phyloP scores from a whole-genome alignment of 805 yeast species.

The Wickerhamiella nectarea region DNA sequence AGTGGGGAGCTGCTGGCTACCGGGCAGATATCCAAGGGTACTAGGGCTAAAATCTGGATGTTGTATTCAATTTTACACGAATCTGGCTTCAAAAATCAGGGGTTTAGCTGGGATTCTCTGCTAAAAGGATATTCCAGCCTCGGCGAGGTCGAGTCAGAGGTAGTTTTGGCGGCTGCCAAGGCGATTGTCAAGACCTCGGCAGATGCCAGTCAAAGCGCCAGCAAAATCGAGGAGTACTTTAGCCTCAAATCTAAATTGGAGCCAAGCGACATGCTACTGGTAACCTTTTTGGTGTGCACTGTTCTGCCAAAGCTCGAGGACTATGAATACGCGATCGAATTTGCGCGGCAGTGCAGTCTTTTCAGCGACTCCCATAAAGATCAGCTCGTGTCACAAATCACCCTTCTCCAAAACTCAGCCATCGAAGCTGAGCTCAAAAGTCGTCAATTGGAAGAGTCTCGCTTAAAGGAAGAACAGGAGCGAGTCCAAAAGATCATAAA shows the following conservation, averaged over 20 bases:
- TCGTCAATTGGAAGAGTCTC: background rate
- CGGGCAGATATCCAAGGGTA: constrained; percentile 6
- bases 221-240: constrained; percentile 6
- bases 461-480: background rate
- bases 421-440: background rate
- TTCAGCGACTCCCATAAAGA: background rate
- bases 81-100: background rate
- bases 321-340: constrained; percentile 7
- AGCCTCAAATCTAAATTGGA: background rate
- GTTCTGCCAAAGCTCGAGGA: constrained; percentile 6
- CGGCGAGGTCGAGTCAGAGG: constrained; percentile 3
- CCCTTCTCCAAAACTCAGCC: background rate
- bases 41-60: constrained; percentile 7
- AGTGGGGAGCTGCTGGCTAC: constrained; percentile 4
- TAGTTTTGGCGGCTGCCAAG: constrained; percentile 4
- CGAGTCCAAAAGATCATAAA: constrained; percentile 4
- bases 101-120: constrained; percentile 4
- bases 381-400: background rate
- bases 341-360: background rate
- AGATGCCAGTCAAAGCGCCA: background rate
- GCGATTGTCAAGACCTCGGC: background rate
- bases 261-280: background rate
- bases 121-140: background rate
- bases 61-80: constrained; percentile 3
- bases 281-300: background rate